Conservation (phyloP, 1,284 basidiomycete species). For the Veloboletus limbatus region DNA sequence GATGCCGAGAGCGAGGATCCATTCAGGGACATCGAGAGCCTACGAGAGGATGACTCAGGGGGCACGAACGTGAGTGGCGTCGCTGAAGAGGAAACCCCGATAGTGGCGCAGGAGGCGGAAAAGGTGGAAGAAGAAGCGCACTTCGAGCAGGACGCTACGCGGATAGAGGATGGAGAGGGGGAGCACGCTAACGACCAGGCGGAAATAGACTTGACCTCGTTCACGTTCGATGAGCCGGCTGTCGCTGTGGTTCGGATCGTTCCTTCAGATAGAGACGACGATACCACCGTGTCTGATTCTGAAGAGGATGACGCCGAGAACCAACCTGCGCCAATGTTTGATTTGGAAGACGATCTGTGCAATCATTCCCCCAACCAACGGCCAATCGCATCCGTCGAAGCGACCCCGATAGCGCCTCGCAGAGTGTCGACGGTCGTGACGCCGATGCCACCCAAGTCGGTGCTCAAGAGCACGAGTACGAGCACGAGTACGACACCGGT, state of each 20-base stretch:
- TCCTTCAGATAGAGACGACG: conserved; percentile 36
- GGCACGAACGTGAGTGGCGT: conserved; percentile 11
- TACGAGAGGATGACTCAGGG: conserved; percentile 56
- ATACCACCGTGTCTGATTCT: conserved; percentile 46
- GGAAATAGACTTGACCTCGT: conserved; percentile 63
- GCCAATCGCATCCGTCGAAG: conserved; percentile 8
- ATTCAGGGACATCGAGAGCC: conserved; percentile 83
- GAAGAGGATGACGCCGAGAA: conserved; percentile 37
- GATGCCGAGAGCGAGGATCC: conserved; percentile 76
- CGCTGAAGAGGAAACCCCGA: conserved; percentile 10
- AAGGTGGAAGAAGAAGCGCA: conserved; percentile 37
- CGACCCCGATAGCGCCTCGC: conserved; percentile 38
- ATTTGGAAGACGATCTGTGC: conserved; percentile 42
- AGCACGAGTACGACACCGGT: conserved; percentile 30
- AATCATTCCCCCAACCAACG: conserved; percentile 12
- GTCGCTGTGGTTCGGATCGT: conserved; percentile 47
- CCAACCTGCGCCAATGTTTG: conserved; percentile 35
- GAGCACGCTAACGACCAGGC: conserved; percentile 55
- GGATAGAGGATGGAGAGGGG: conserved; percentile 45
- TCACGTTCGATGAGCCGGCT: conserved; percentile 65
- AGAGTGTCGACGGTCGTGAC: conserved; percentile 57
- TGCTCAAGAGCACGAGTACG: conserved; percentile 36
- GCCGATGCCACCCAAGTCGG: conserved; percentile 53
- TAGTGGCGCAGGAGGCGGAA: conserved; percentile 26
- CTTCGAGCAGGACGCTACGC: conserved; percentile 42